Evolutionary conservation across 768 basidiomycete species (phyloP).

Genomic region (Boletus rufocinnamomeus): DNA sequence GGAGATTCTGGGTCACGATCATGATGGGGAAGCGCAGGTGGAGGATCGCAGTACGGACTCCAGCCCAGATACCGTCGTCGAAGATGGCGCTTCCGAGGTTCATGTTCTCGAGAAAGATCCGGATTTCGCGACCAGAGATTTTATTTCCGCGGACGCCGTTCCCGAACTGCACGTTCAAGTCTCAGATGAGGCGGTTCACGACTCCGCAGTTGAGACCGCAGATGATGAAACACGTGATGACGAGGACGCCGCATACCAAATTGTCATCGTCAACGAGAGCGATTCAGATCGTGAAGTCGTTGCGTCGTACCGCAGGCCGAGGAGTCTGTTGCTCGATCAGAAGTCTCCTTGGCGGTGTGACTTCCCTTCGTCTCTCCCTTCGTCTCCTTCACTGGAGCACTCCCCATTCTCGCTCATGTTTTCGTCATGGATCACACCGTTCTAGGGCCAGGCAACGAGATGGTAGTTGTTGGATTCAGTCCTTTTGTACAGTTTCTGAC

Average conservation of each 20-base stretch:
- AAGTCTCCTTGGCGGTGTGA: slow-evolving; percentile 11
- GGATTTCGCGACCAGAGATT: background rate
- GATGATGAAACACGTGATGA: background rate
- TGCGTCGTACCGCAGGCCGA: background rate
- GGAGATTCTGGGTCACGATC: slow-evolving; percentile 25
- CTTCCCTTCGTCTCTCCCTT: slow-evolving; percentile 9
- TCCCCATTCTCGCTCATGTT: slow-evolving; percentile 19
- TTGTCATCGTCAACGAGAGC: slow-evolving; percentile 9
- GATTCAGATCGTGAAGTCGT: background rate
- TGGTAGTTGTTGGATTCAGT: background rate
- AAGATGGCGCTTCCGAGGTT: slow-evolving; percentile 12
- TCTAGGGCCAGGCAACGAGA: slow-evolving; percentile 9
- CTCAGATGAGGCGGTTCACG: background rate
- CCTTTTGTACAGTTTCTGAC: background rate
- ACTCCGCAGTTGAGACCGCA: background rate
- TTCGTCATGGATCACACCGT: slow-evolving; percentile 21
- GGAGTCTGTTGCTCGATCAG: slow-evolving; percentile 11
- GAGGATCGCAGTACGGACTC: slow-evolving; percentile 9
- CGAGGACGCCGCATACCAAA: slow-evolving; percentile 1
- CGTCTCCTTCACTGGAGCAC: slow-evolving; percentile 12
- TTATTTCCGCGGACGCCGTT: background rate
- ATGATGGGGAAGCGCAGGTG: background rate
- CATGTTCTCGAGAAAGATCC: slow-evolving; percentile 9
- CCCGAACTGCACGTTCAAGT: background rate
- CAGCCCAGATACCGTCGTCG: slow-evolving; percentile 13